Percentiles rank a stretch among this genome's conserved stretches.
These are phyloP conservation scores for Salix udensis DNA, from an alignment of 345 rosid species.

Conservation along the genomic window DNA sequence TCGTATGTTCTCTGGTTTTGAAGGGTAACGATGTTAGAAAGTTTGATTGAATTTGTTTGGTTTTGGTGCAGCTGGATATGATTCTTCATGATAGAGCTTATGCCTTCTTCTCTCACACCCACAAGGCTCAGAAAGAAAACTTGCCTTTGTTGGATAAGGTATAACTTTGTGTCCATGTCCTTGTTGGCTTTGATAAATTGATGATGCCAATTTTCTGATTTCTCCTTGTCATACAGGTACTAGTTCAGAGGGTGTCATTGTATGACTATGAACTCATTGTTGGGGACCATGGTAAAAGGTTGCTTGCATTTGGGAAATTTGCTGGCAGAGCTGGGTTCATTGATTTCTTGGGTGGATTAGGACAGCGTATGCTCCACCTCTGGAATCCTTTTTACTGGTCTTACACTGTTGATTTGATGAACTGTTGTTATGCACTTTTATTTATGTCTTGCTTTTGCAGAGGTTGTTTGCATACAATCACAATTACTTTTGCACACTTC, in stretches of 20 bases:
- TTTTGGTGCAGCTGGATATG: conserved; percentile 54
- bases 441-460: neutral
- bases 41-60: neutral
- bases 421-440: neutral
- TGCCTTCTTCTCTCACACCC: conserved; percentile 92
- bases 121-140: conserved; percentile 82
- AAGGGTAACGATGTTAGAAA: neutral
- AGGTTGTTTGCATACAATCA: neutral
- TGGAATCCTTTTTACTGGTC: neutral
- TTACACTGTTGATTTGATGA: neutral
- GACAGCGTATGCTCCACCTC: conserved; percentile 56
- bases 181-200: neutral
- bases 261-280: conserved; percentile 86
- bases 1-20: neutral
- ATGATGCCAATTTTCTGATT: neutral
- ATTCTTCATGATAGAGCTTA: conserved; percentile 77
- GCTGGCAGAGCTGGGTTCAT: conserved; percentile 93
- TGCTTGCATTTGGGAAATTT: conserved; percentile 81
- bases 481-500: neutral
- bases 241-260: conserved; percentile 62
- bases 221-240: conserved; percentile 39
- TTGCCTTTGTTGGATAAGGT: conserved; percentile 86
- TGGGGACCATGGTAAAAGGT: conserved; percentile 62
- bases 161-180: neutral
- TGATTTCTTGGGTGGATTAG: conserved; percentile 76